Percentiles rank a stretch among this genome's conserved stretches.
Evolutionary conservation across 1,284 basidiomycete species (phyloP).

Genomic region (Malassezia brasiliensis): DNA sequence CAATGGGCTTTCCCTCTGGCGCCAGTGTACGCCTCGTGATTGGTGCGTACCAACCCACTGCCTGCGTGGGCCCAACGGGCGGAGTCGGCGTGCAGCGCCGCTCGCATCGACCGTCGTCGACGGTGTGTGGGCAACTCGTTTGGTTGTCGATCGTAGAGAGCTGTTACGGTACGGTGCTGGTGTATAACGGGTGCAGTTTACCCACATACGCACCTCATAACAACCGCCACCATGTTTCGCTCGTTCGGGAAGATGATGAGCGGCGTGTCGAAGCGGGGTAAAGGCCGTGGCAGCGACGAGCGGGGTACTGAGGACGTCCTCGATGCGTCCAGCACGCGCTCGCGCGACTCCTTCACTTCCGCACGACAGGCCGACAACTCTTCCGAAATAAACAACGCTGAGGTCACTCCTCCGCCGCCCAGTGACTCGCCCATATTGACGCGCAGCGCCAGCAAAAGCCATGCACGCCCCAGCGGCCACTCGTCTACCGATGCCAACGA

Average conservation of each 20-base stretch:
- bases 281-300: slow-evolving; percentile 25
- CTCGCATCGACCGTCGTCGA: no score
- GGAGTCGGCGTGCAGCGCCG: neutral
- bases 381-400: neutral
- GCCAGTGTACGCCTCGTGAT: neutral
- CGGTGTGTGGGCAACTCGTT: no score
- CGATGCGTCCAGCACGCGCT: neutral
- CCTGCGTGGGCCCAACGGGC: neutral
- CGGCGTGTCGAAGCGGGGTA: slow-evolving; percentile 38
- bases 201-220: neutral
- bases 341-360: neutral
- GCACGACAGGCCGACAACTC: neutral
- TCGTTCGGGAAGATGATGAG: slow-evolving; percentile 44
- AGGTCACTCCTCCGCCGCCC: neutral
- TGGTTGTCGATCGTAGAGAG: neutral
- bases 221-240: slow-evolving; percentile 34
- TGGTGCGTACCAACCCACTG: neutral
- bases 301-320: neutral
- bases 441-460: neutral
- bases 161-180: neutral
- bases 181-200: no score
- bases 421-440: neutral
- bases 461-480: neutral
- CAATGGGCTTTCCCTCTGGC: no score
- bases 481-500: neutral